Evolutionary conservation across 495 filamentous ascomycete genomes (phyloP).

Genomic region (Patellaria atrata): DNA sequence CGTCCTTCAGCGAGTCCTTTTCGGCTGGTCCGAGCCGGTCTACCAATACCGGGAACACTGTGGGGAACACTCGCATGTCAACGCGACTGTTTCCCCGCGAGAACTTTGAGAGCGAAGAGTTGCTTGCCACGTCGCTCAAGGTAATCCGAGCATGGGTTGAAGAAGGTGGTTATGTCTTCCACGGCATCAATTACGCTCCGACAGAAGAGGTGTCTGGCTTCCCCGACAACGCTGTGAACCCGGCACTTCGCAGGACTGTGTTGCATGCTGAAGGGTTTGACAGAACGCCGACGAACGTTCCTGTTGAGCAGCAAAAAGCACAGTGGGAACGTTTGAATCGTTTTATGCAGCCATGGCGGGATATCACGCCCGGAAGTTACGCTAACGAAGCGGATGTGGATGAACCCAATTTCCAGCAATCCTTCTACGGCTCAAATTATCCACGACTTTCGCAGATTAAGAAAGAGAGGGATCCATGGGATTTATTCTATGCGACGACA

Average conservation of each 20-base stretch:
- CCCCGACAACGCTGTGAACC: constrained; percentile 11
- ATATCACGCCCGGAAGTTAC: constrained; percentile 15
- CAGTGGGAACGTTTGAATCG: constrained; percentile 5
- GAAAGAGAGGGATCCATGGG: constrained; percentile 36
- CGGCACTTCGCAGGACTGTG: constrained; percentile 6
- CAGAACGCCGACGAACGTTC: background rate
- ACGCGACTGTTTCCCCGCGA: constrained; percentile 9
- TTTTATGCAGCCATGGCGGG: constrained; percentile 14
- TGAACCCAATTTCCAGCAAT: constrained; percentile 16
- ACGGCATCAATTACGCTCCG: constrained; percentile 16
- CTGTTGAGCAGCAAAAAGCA: background rate
- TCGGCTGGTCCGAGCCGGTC: no score
- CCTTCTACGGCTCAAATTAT: constrained; percentile 24
- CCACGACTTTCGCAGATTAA: constrained; percentile 31
- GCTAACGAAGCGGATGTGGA: constrained; percentile 20
- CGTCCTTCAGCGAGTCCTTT: background rate
- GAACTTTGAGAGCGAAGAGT: background rate
- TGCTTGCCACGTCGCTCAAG: constrained; percentile 1
- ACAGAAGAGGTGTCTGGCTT: constrained; percentile 1
- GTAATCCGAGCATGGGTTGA: constrained; percentile 10
- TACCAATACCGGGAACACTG: constrained; percentile 4
- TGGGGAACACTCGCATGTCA: constrained; percentile 9
- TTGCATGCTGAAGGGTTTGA: constrained; percentile 12
- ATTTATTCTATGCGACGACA: constrained; percentile 36
- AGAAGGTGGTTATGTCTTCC: constrained; percentile 11